Conservation (phyloP, 305 asterid genomes). For the Ruellia speciosa region DNA sequence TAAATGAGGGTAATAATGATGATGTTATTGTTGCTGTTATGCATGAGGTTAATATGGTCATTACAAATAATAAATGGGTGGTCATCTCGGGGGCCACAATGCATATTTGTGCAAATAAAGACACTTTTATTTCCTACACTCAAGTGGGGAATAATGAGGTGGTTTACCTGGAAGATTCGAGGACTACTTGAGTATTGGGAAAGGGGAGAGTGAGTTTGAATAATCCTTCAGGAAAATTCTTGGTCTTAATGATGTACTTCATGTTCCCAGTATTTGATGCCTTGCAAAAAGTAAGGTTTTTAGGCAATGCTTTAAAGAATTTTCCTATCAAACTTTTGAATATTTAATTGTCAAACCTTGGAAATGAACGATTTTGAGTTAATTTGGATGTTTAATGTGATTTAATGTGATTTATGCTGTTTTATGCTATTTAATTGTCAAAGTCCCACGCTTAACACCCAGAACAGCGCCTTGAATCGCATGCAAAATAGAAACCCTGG, state of each 20-base stretch:
- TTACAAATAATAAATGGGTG: not conserved
- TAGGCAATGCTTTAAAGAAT: too few relatives aligned
- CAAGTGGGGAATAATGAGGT: not conserved
- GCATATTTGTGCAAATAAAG: not conserved
- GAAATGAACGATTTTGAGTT: too few relatives aligned
- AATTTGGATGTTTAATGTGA: too few relatives aligned
- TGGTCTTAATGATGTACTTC: constrained; percentile 12
- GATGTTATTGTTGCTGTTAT: not conserved
- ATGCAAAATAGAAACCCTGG: too few relatives aligned
- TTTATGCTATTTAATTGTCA: too few relatives aligned
- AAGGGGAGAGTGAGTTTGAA: constrained; percentile 9
- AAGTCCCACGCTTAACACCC: too few relatives aligned
- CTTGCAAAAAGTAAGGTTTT: too few relatives aligned
- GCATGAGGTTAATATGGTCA: not conserved
- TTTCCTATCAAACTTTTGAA: too few relatives aligned
- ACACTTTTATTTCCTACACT: not conserved
- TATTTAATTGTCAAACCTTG: too few relatives aligned
- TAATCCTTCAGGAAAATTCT: too few relatives aligned
- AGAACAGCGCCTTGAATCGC: too few relatives aligned
- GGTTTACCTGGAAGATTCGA: not conserved
- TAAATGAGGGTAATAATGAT: not conserved
- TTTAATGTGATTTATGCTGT: too few relatives aligned
- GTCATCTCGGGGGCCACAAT: not conserved
- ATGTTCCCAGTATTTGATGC: constrained; percentile 4
- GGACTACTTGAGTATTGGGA: not conserved